Percentiles rank a stretch among this genome's conserved stretches.
Evolutionary conservation across 1,284 basidiomycete species (phyloP).

Genomic region (Austroboletus niveus): DNA sequence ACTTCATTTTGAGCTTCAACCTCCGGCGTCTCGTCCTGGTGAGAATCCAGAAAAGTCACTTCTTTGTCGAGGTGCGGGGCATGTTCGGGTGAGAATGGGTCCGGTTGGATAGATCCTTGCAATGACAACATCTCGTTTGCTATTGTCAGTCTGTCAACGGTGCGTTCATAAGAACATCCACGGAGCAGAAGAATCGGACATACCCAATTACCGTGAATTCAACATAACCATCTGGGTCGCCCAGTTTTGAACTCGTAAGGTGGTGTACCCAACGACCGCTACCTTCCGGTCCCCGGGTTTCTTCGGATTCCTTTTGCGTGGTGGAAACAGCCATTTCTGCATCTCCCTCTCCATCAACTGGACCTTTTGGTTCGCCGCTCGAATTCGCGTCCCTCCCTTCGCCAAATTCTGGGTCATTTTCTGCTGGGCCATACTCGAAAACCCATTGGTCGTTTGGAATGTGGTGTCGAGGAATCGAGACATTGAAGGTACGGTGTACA

Average conservation of each 20-base stretch:
- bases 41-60: constrained; percentile 2
- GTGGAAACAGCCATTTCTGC: constrained; percentile 27
- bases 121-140: constrained; percentile 96
- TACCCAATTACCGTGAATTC: constrained; percentile 92
- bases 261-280: constrained; percentile 83
- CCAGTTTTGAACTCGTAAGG: constrained; percentile 68
- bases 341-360: constrained; percentile 21
- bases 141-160: constrained; percentile 71
- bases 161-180: constrained; percentile 1
- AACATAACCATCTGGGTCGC: constrained; percentile 67
- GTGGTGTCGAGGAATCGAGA: constrained; percentile 92
- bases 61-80: constrained; percentile 30
- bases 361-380: constrained; percentile 21
- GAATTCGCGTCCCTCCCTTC: constrained; percentile 30
- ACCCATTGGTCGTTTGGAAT: constrained; percentile 81
- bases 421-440: constrained; percentile 81
- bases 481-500: constrained; percentile 94
- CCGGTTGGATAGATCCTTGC: constrained; percentile 82
- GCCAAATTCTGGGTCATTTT: constrained; percentile 73
- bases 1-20: constrained; percentile 30
- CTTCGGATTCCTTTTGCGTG: constrained; percentile 28
- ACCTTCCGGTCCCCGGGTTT: constrained; percentile 36
- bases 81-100: constrained; percentile 79
- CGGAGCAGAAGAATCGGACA: constrained; percentile 2
- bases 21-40: constrained; percentile 14